Base-by-base conservation (phyloP, 176 grass and related monocot genomes). In the Oryza glaberrima region DNA sequence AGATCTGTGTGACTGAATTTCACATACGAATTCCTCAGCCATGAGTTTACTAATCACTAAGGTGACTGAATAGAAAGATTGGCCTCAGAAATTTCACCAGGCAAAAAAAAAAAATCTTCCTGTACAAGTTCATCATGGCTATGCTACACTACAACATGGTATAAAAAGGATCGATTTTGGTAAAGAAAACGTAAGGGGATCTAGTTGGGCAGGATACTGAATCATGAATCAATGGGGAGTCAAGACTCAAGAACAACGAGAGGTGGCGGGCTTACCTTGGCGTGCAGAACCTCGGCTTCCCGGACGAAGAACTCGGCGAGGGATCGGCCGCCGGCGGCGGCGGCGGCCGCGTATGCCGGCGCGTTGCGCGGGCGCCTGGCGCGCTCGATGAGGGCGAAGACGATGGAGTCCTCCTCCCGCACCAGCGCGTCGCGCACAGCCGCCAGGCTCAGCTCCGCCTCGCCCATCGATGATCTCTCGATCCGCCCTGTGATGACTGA, bases 331-430 rank as follows among this genome's bases (percentile, higher is more conserved):
- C 65, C 88, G 66, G 43, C 74, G 17, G 49, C 72, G 67, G 83
- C 85, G 3, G 87, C 12, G 12, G 91, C 49, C 40, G 82, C 51
- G 77, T 98, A 95, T 14, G 86, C 91, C 45, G 81, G 73, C 68
- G 91, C 73, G 89, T 98, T 98, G 70, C 77, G 85, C 35, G 93
- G 93, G 60, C 84, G 91, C 81, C 65, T 87, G 54, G 93, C 83
- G 80, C 96, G 90, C 87, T 98, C 89, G 77, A 98, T 90, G 76
- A 98, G 87, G 35, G 87, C 82, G 71, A 98, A 98, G 47, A 98
- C 93, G 68, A 98, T 93, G 7, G 96, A 94, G 69, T 98, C 96
- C 89, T 98, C 96, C 82, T 90, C 67, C 77, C 93, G 87, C 47
- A 95, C 80, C 76, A 98, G 88, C 77, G 86, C 81, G 65, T 98